Evolutionary conservation across 306 rosid species (phyloP).

Genomic region (Cotoneaster glaucophyllus): DNA sequence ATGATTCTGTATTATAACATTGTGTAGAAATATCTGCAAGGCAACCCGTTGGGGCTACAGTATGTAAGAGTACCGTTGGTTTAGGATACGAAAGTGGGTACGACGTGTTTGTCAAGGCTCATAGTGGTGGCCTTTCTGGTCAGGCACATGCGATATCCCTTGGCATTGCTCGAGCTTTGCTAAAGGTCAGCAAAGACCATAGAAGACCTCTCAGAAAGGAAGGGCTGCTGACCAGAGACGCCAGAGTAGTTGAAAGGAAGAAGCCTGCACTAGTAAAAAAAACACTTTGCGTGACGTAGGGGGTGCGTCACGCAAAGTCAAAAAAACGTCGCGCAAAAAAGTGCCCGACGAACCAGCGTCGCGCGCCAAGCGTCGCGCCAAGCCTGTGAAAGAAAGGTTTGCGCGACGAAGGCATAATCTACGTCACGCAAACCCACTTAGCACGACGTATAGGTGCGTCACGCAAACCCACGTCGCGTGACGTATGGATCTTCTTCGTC

Average conservation of each 20-base stretch:
- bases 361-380: too few species aligned
- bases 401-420: too few species aligned
- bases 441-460: too few species aligned
- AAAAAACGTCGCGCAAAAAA: too few species aligned
- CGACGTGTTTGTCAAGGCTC: conserved; percentile 84
- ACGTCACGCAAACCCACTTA: too few species aligned
- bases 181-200: conserved; percentile 74
- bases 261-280: too few species aligned
- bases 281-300: too few species aligned
- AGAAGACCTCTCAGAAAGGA: conserved; percentile 68
- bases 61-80: conserved; percentile 66
- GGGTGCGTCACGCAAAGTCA: too few species aligned
- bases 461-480: too few species aligned
- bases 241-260: conserved; percentile 97
- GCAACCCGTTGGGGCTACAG: conserved; percentile 88
- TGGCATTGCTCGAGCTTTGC: conserved; percentile 90
- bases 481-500: too few species aligned
- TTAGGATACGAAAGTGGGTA: conserved; percentile 78
- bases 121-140: conserved; percentile 93
- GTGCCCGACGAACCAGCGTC: too few species aligned
- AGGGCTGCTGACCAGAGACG: conserved; percentile 90
- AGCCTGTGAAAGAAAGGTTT: too few species aligned
- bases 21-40: conserved; percentile 88
- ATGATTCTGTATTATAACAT: background rate
- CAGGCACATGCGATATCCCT: conserved; percentile 95